Evolutionary conservation across 345 rosid species (phyloP), one percentile per base, ranked within the genome.

Genomic region (Laguncularia racemosa): DNA sequence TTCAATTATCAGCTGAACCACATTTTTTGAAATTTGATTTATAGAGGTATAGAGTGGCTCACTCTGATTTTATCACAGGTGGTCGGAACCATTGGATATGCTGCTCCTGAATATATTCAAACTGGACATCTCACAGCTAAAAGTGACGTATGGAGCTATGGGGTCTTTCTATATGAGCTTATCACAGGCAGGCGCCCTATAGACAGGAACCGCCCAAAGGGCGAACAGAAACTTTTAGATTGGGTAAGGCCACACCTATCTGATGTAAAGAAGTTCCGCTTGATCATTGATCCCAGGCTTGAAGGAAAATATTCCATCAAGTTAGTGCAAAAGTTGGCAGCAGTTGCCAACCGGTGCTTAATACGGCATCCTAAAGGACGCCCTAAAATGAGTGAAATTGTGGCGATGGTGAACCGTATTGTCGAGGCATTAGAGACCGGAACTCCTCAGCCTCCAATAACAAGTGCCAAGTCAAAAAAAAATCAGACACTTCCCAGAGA

Each of bases 51-150:
- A 26, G 20, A 57, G 16, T 23, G 16, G 47, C 46, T 50, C 23
- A 15, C 59, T 46, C 55, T 53, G 33, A 23, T 62, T 38, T 58
- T 12, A 46, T 43, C 47, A 53, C 81, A 86, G 98, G 87, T 86
- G 26, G 99, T 86, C 12, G 97, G 97, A 54, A 93, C 97, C 8
- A 86, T 89, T 16, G 99, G 99, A 53, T 93, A 93, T 64, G 96
- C 97, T 63, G 99, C 97, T 1, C 97, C 97, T 0, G 99, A 89
- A 61, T 89, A 89, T 70, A 71, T 89, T 44, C 91, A 79, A 65
- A 93, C 97, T 0, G 96, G 99, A 26, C 95, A 78, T 44, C 89
- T 93, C 46, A 86, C 99, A 3, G 58, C 80, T 16, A 93, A 85
- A 55, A 89, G 84, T 60, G 97, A 89, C 46, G 91, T 89, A 14